Conservation (phyloP, 2,329 filamentous ascomycete genomes). For the Penicillium capsulatum region DNA sequence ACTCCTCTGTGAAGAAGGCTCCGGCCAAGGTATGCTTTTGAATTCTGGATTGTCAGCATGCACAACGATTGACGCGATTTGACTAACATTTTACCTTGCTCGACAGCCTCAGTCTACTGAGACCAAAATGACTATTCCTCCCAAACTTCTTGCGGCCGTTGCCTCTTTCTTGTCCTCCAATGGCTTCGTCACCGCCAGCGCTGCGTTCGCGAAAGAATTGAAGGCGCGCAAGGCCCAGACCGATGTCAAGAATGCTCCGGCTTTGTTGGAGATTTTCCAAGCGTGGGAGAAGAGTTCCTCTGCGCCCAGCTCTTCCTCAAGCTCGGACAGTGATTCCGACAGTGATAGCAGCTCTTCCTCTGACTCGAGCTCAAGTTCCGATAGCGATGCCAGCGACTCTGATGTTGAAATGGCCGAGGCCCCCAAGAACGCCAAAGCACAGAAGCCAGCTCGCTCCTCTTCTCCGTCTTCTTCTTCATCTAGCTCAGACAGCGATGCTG, state of each 20-base stretch:
- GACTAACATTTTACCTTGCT: constrained; percentile 6
- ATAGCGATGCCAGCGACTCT: constrained; percentile 31
- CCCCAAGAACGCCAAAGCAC: constrained; percentile 23
- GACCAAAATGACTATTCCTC: constrained; percentile 38
- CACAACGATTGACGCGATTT: constrained; percentile 7
- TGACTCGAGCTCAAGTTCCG: constrained; percentile 10
- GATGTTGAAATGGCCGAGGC: constrained; percentile 44
- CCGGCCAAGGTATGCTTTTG: constrained; percentile 18
- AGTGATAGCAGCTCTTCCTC: constrained; percentile 29
- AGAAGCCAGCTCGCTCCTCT: constrained; percentile 30
- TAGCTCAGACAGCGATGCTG: constrained; percentile 49
- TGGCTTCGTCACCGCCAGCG: constrained; percentile 59
- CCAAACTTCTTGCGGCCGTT: constrained; percentile 63
- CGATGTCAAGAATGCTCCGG: constrained; percentile 32
- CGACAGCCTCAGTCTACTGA: constrained; percentile 24
- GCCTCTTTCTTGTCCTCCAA: constrained; percentile 63
- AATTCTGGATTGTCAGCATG: background rate
- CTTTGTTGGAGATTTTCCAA: constrained; percentile 32
- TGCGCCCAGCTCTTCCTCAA: constrained; percentile 12
- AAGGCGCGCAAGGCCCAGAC: constrained; percentile 22
- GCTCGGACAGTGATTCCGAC: constrained; percentile 20
- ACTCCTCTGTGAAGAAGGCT: constrained; percentile 21
- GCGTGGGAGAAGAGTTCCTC: constrained; percentile 17
- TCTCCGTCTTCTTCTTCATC: constrained; percentile 34
- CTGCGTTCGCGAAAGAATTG: constrained; percentile 61